Conservation (phyloP, 371 early-diverging fungal genomes). For the Mortierella sp. region DNA sequence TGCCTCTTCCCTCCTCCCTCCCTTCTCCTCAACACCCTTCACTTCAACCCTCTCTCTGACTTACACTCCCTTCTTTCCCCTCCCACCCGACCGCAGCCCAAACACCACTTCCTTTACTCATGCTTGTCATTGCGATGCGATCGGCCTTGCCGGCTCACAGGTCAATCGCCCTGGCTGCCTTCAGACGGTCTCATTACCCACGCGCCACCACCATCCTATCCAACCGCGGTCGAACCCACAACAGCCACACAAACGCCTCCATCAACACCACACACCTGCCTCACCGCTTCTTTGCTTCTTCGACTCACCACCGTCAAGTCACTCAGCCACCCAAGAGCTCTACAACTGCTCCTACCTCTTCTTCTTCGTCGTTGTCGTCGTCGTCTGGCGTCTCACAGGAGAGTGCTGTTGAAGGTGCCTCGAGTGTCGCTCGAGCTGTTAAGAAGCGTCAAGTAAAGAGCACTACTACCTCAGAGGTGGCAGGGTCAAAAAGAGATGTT, state of each 20-base stretch:
- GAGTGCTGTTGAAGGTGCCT: slow-evolving; percentile 11
- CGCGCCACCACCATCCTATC: slow-evolving; percentile 21
- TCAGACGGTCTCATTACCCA: slow-evolving; percentile 27
- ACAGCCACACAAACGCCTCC: slow-evolving; percentile 35
- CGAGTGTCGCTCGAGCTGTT: slow-evolving; percentile 20
- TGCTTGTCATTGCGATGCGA: slow-evolving; percentile 50
- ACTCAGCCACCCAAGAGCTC: slow-evolving; percentile 44
- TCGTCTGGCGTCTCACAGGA: slow-evolving; percentile 18
- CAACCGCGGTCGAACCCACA: slow-evolving; percentile 23
- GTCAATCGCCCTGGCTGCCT: slow-evolving; percentile 25
- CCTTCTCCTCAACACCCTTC: not conserved
- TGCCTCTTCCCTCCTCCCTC: not conserved
- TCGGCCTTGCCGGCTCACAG: slow-evolving; percentile 29
- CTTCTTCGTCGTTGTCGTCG: too few species aligned
- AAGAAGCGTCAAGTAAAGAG: slow-evolving; percentile 33
- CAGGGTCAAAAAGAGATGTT: slow-evolving; percentile 16
- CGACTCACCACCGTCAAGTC: slow-evolving; percentile 22
- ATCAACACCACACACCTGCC: slow-evolving; percentile 24
- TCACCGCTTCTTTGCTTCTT: slow-evolving; percentile 51
- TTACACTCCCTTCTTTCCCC: not conserved
- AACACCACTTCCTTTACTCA: not conserved
- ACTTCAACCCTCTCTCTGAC: not conserved
- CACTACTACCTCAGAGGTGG: not conserved
- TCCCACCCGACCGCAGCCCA: not conserved
- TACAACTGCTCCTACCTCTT: slow-evolving; percentile 13